Evolutionary conservation across 345 rosid species (phyloP).

Genomic region (Lepidium sativum): DNA sequence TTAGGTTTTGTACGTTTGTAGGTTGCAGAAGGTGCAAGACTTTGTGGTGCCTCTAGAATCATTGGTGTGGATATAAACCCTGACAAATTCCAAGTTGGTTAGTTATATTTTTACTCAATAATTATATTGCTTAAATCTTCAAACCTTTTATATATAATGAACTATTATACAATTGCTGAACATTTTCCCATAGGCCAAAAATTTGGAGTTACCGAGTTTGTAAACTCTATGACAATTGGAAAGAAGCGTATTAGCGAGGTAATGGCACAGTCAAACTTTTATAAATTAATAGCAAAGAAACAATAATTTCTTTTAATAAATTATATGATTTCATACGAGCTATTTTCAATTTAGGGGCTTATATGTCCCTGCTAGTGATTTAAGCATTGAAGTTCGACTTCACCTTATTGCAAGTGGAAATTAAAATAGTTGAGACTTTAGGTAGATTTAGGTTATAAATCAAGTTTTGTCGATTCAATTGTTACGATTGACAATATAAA

Average conservation of each 20-base stretch:
- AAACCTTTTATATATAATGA: not conserved
- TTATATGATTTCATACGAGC: too few species aligned
- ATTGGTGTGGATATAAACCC: constrained; percentile 71
- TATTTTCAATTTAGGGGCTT: too few species aligned
- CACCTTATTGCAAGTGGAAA: too few species aligned
- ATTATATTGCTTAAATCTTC: not conserved
- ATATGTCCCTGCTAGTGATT: too few species aligned
- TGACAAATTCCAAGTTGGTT: constrained; percentile 61
- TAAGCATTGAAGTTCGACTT: too few species aligned
- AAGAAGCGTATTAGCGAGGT: constrained; percentile 61
- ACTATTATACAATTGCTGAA: not conserved
- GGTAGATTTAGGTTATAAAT: too few species aligned
- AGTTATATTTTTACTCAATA: constrained; percentile 7
- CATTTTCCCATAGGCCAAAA: constrained; percentile 36
- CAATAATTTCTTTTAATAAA: too few species aligned
- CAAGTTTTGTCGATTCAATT: too few species aligned
- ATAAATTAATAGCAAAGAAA: too few species aligned
- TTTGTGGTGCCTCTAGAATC: constrained; percentile 69
- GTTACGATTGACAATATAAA: not conserved
- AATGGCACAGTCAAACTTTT: not conserved
- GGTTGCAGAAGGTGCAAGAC: constrained; percentile 86
- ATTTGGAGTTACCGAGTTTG: constrained; percentile 74
- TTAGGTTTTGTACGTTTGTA: constrained; percentile 17
- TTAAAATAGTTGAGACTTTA: too few species aligned
- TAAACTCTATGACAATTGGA: constrained; percentile 39